Evolutionary conservation across 345 rosid genomes (phyloP), one percentile per base, ranked within the genome.

Genomic region (Cardiospermum halicacabum): DNA sequence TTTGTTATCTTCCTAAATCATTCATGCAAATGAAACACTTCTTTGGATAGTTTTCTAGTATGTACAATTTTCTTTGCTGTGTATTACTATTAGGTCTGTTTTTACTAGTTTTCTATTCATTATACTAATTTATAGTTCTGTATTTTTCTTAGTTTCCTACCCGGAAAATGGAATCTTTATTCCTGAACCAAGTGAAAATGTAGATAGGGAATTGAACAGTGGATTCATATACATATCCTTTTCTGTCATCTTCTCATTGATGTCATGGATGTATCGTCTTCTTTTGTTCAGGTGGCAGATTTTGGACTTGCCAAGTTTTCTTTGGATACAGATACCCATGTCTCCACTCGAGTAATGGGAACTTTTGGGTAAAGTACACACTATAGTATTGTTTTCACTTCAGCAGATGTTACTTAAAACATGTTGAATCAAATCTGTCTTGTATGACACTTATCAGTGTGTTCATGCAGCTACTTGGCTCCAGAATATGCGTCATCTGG

Each of bases 401-500:
- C 22, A 39, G 36, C 26, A 5, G 3, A 24, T 51, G 16, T 50
- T 49, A n/a, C 53, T 43, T 2, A 22, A 21, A 9, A 30, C 15
- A 4, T 49, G 19, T 25, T 32, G 32, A 57, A 56, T 12, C 45
- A n/a, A 57, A 56, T 12, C 45, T 11, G 0, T 42, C 39, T 32
- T 9, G 32, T 43, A 6, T 24, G 3, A 31, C 62, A 15, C 47
- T 61, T 66, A 68, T 55, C 40, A 62, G 58, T 36, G 49, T 50
- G 21, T 30, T 69, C 36, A 40, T 73, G 70, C 80, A 87, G 98
- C 65, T 92, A 92, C 82, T 57, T 92, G 77, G 96, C 96, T 59
- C 98, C 96, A 0, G 98, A 92, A 66, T 92, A 92, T 81, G 93
- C 93, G 25, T 75, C 96, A 34, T 83, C 91, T 11, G 96, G 98